Percentiles rank a stretch among this genome's conserved stretches.
Conservation (phyloP, 78 protist genomes). For the Dictyostelium capitatum region DNA sequence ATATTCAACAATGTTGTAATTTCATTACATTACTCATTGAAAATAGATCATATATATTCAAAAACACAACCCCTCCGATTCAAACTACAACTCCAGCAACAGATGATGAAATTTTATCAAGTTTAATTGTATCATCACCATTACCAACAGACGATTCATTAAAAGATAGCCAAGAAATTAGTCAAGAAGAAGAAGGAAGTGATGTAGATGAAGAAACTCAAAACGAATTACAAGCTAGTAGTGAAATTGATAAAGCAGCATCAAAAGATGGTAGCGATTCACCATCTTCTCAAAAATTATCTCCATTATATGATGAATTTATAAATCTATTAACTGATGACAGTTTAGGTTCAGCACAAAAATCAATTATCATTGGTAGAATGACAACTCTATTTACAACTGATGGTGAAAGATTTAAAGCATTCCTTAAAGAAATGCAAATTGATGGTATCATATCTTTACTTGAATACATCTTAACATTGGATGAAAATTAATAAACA, state of each 20-base stretch:
- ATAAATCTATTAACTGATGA: constrained; percentile 52
- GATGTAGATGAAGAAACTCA: neutral
- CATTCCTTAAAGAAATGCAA: constrained; percentile 53
- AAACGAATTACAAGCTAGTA: neutral
- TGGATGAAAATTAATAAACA: constrained; percentile 13
- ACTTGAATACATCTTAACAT: constrained; percentile 53
- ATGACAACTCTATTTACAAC: constrained; percentile 37
- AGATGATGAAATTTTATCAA: constrained; percentile 15
- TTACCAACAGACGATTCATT: neutral
- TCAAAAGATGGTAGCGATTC: neutral
- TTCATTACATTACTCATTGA: constrained; percentile 55
- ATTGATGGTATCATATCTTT: constrained; percentile 62
- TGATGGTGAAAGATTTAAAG: constrained; percentile 57
- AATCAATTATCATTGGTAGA: constrained; percentile 16
- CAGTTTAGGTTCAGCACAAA: constrained; percentile 4
- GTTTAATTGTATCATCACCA: neutral
- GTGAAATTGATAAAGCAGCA: neutral
- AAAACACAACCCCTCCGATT: neutral
- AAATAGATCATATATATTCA: constrained; percentile 27
- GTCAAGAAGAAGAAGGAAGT: neutral
- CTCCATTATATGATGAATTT: constrained; percentile 61
- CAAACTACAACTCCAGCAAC: no score
- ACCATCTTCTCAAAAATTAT: neutral
- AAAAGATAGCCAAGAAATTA: neutral
- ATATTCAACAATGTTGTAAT: constrained; percentile 50